Percentiles rank a stretch among this genome's conserved stretches.
These are phyloP conservation scores for Rhodotorula toruloides DNA, from an alignment of 768 basidiomycete species.

Conservation along the genomic window DNA sequence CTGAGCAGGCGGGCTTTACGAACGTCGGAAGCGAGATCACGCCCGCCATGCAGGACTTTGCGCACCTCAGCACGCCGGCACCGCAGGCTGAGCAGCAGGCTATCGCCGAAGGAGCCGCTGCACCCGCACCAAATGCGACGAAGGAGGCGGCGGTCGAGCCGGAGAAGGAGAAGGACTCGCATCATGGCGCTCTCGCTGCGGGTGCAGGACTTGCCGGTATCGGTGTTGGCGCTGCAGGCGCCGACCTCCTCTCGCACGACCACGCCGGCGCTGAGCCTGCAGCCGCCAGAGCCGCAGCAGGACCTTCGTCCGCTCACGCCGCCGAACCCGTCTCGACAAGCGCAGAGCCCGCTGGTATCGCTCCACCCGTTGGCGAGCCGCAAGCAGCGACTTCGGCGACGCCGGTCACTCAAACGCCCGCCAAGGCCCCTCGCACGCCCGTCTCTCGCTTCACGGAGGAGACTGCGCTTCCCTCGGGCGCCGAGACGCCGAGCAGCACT, in stretches of 20 bases:
- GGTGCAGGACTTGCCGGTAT: background rate
- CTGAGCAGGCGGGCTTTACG: constrained; percentile 24
- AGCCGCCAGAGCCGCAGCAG: background rate
- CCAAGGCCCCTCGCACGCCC: background rate
- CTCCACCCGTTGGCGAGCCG: background rate
- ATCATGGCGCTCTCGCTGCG: background rate
- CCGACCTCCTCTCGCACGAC: background rate
- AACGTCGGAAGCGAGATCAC: constrained; percentile 1
- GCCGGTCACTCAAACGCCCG: background rate
- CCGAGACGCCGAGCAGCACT: background rate
- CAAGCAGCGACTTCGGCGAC: background rate
- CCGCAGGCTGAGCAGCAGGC: constrained; percentile 1
- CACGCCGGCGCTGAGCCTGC: no score
- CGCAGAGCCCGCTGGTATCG: background rate
- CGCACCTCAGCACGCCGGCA: constrained; percentile 15
- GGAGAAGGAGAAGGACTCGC: background rate
- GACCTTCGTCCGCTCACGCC: background rate
- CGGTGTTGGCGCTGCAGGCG: background rate
- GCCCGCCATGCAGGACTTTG: constrained; percentile 20
- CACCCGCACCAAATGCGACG: background rate
- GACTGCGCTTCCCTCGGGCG: background rate
- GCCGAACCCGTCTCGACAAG: background rate
- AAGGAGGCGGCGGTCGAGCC: background rate
- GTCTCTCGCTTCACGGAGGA: constrained; percentile 21
- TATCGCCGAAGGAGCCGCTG: background rate